Evolutionary conservation across 208 protist genomes (phyloP).

Genomic region (Trypanosoma vivax): DNA sequence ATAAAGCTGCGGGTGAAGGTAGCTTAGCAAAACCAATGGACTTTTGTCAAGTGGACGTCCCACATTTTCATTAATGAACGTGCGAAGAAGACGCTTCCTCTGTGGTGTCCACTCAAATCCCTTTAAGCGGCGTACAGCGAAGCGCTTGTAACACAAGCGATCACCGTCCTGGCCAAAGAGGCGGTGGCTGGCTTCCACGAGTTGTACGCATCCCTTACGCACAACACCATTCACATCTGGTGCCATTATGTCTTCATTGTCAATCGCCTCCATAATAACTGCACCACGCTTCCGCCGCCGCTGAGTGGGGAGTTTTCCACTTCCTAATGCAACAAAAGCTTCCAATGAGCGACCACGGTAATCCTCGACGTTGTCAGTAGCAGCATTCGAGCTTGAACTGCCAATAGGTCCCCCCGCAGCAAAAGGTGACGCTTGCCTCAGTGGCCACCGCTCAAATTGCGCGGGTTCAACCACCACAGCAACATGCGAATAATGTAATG

Average conservation of each 20-base stretch:
- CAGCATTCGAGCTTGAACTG: not conserved
- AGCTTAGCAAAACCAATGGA: slow-evolving; percentile 36
- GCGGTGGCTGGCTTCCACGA: slow-evolving; percentile 45
- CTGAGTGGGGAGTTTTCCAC: slow-evolving; percentile 22
- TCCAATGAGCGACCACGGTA: not conserved
- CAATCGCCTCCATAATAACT: slow-evolving; percentile 71
- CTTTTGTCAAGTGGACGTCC: slow-evolving; percentile 27
- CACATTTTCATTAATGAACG: slow-evolving; percentile 18
- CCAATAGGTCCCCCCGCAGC: not conserved
- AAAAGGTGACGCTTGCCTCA: slow-evolving; percentile 4
- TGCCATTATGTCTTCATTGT: slow-evolving; percentile 59
- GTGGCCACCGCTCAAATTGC: slow-evolving; percentile 21
- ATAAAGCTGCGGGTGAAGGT: slow-evolving; percentile 38
- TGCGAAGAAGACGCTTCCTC: slow-evolving; percentile 7
- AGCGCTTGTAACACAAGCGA: slow-evolving; percentile 47
- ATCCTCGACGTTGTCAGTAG: not conserved
- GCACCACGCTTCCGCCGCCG: slow-evolving; percentile 34
- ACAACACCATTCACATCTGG: slow-evolving; percentile 47
- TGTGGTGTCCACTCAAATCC: slow-evolving; percentile 26
- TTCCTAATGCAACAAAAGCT: not conserved
- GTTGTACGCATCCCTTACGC: slow-evolving; percentile 47
- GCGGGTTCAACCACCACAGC: slow-evolving; percentile 74
- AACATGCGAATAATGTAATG: slow-evolving; percentile 77
- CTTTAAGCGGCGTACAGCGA: slow-evolving; percentile 56
- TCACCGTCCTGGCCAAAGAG: slow-evolving; percentile 27